Base-by-base conservation (phyloP, 179 eudicot species). In the Camellia oleifera region DNA sequence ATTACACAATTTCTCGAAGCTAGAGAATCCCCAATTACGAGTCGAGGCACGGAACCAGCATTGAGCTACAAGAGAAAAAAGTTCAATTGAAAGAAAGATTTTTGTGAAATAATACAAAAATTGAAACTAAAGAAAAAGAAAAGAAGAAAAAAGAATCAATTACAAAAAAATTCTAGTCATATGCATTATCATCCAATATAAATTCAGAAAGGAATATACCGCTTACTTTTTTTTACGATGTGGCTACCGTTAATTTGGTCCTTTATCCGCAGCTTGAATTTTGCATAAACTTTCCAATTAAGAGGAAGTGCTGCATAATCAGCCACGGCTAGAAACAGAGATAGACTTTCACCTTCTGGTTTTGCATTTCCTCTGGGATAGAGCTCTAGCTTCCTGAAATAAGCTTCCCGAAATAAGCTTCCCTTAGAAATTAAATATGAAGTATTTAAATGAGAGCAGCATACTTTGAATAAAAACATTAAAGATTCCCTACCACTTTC, bases 261-360 rank as follows among this genome's bases (percentile, higher is more conserved):
- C 69, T 5, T 62, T 46, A 76, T 50, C 10, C 78, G 56, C 54
- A 62, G 57, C 69, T 76, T 76, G 13, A 44, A 18, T 18, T 62
- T 76, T 48, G 57, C 69, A 62, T 76, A 76, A 1, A 5, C 0
- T 76, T 76, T 76, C 56, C 56, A 18, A 12, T 61, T 44, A 45
- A 12, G 69, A 46, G 57, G 57, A 18, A 61, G 69, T 3, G 14
- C 3, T 76, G 0, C 57, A 18, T 1, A 3, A 76, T 46, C 44
- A 46, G 42, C 69, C 2, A 45, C 42, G 0, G 0, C 3, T 0
- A 76, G 11, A 62, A 4, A 46, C 10, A 76, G 15, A 17, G 69
- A 76, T 18, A 46, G 42, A 54, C 57, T 61, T 62, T 62, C 12
- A 5, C 58, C 78, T 61, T 45, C 11, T 61, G 5, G 50, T 2